Evolutionary conservation across 2,329 filamentous ascomycete genomes (phyloP).

Genomic region (Penicillium sclerotigenum): DNA sequence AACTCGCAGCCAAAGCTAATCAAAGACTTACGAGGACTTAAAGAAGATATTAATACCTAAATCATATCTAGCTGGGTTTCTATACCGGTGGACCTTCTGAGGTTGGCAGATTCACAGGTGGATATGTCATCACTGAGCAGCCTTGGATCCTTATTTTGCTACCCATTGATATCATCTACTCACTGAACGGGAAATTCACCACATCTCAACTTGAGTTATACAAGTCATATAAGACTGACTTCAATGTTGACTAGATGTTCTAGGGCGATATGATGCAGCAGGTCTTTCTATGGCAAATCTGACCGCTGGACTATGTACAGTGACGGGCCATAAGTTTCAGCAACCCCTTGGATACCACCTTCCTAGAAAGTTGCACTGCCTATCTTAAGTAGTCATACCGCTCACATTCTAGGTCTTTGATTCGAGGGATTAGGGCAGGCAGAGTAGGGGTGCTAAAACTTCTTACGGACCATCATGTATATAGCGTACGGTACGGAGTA

Average conservation of each 20-base stretch:
- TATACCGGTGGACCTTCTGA: not conserved
- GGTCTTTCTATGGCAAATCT: not conserved
- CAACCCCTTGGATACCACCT: no score
- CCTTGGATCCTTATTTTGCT: not conserved
- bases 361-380: no score
- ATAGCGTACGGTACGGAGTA: no score
- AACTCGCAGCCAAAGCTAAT: no score
- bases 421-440: no score
- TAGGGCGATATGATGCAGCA: not conserved
- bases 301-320: not conserved
- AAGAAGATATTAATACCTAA: not conserved
- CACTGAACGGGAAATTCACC: not conserved
- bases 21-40: not conserved
- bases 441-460: no score
- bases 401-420: no score
- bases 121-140: not conserved
- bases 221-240: no score
- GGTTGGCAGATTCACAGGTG: not conserved
- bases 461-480: no score
- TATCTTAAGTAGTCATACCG: no score
- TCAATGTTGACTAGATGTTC: not conserved
- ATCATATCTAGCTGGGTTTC: no score
- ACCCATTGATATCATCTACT: not conserved
- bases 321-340: no score
- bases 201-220: not conserved